A percentile compares a stretch with the other conserved stretches of the same genome.
Evolutionary conservation across 2,329 filamentous ascomycete genomes (phyloP).

Genomic region (Stachybotrys chlorohalonatus): DNA sequence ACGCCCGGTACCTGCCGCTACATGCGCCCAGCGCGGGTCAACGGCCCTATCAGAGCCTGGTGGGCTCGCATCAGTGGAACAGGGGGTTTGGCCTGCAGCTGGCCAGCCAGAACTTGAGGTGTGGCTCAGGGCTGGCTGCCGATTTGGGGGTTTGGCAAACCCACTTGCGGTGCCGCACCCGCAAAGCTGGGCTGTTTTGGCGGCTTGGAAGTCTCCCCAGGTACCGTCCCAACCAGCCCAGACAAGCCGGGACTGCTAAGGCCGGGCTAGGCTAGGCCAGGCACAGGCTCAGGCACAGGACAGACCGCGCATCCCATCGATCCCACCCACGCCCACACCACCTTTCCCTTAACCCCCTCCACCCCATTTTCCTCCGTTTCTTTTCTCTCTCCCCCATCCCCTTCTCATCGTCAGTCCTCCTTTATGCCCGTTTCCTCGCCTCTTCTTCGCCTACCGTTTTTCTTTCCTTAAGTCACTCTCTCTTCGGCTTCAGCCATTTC

Average conservation of each 20-base stretch:
- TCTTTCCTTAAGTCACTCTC: constrained; percentile 43
- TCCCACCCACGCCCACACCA: constrained; percentile 24
- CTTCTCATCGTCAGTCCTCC: constrained; percentile 23
- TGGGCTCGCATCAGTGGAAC: background rate
- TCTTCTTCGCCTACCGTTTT: constrained; percentile 26
- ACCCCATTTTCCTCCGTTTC: constrained; percentile 23
- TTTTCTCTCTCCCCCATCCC: constrained; percentile 13
- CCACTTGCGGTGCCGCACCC: background rate
- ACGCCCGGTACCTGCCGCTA: background rate
- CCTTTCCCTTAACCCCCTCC: constrained; percentile 14
- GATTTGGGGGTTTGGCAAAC: too few species aligned
- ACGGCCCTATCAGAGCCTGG: background rate
- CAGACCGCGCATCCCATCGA: constrained; percentile 9
- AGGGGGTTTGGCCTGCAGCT: background rate
- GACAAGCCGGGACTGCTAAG: background rate
- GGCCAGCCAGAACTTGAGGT: background rate
- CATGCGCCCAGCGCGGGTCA: background rate
- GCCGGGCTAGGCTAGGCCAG: background rate
- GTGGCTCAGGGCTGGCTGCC: background rate
- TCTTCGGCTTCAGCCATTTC: constrained; percentile 34
- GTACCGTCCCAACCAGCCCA: background rate
- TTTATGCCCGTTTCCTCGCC: constrained; percentile 26
- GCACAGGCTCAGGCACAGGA: background rate
- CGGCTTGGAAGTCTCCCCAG: background rate
- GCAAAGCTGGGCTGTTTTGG: background rate